Percentiles rank a stretch among this genome's conserved stretches.
Conservation (phyloP, 352 stramenopile species). For the Phytophthora fragariaefolia region DNA sequence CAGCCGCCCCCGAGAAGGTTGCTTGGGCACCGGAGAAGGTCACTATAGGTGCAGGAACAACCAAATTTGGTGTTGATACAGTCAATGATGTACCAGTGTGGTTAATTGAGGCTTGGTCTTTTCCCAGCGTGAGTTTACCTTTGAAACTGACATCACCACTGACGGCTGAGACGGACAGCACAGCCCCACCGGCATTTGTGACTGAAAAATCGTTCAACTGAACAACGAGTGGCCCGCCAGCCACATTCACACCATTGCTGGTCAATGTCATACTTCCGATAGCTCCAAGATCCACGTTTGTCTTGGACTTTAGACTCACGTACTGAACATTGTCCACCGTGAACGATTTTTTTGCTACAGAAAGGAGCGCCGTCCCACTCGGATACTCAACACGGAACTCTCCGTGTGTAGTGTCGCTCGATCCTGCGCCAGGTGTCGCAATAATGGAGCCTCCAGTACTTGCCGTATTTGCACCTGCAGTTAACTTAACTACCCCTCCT, state of each 20-base stretch:
- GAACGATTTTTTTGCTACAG: conserved; percentile 39
- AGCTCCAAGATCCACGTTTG: conserved; percentile 42
- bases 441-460: conserved; percentile 48
- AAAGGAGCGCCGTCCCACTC: conserved; percentile 33
- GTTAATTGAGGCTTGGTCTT: conserved; percentile 27
- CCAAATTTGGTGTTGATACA: conserved; percentile 28
- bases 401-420: conserved; percentile 30
- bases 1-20: conserved; percentile 8
- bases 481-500: conserved; percentile 43
- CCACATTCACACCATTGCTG: conserved; percentile 25
- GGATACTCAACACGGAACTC: conserved; percentile 53
- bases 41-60: conserved; percentile 14
- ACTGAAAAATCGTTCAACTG: conserved; percentile 40
- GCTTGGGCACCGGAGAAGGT: conserved; percentile 14
- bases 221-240: conserved; percentile 37
- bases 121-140: conserved; percentile 35
- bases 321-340: conserved; percentile 44
- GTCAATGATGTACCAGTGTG: conserved; percentile 45
- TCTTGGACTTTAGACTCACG: conserved; percentile 38
- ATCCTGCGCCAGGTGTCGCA: conserved; percentile 45
- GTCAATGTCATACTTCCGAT: conserved; percentile 44
- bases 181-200: background rate
- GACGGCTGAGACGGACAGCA: conserved; percentile 27
- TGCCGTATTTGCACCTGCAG: conserved; percentile 38
- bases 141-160: conserved; percentile 37